Conservation (phyloP, 2,329 filamentous ascomycete genomes). For the Colletotrichum truncatum region DNA sequence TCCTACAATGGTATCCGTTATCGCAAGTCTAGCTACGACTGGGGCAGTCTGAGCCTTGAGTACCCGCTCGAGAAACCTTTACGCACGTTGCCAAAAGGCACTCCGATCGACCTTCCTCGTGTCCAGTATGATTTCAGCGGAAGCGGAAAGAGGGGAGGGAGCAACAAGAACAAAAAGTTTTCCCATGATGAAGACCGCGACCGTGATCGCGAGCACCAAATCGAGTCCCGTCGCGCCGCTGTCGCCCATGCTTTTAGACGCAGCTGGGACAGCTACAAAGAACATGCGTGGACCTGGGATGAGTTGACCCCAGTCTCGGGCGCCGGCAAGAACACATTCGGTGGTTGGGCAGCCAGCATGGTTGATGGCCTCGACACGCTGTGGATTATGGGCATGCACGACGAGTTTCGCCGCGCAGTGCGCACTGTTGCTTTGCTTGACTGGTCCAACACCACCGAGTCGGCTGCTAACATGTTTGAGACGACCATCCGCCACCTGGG, state of each 20-base stretch:
- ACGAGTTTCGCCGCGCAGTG: conserved; percentile 64
- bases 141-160: conserved; percentile 20
- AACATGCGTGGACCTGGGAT: conserved; percentile 65
- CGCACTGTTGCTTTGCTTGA: conserved; percentile 60
- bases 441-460: conserved; percentile 56
- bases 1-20: conserved; percentile 22
- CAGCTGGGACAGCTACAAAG: conserved; percentile 62
- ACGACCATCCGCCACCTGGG: conserved; percentile 67
- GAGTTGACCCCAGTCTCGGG: conserved; percentile 62
- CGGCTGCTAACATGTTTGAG: conserved; percentile 68
- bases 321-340: conserved; percentile 56
- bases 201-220: conserved; percentile 19
- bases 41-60: conserved; percentile 43
- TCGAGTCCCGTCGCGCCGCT: conserved; percentile 45
- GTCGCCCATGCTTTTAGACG: conserved; percentile 51
- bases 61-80: conserved; percentile 42
- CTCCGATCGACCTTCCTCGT: conserved; percentile 35
- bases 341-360: conserved; percentile 66
- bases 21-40: conserved; percentile 44
- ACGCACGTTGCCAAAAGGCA: conserved; percentile 45
- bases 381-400: conserved; percentile 66
- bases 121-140: conserved; percentile 42
- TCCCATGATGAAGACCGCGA: conserved; percentile 45
- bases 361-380: conserved; percentile 69
- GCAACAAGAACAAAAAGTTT: conserved; percentile 30